Evolutionary conservation across 371 early-diverging fungal species (phyloP), one percentile per base, ranked within the genome.

Genomic region (Lichtheimia corymbifera): DNA sequence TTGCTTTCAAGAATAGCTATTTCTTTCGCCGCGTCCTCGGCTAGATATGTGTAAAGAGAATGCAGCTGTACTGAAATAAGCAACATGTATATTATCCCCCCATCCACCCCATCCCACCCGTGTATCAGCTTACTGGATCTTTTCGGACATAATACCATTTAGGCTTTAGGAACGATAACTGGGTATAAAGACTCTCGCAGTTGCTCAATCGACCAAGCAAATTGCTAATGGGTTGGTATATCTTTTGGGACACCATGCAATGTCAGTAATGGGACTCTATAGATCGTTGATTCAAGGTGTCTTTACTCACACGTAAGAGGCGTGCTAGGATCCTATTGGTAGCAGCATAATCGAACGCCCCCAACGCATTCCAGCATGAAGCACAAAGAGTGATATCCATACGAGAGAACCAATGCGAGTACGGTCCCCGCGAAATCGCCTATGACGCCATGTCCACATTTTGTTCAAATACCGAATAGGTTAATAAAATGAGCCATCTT

Each of bases 281-380:
- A 11, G 13, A 12, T 20, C 3, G 20, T 7, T 43, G 5, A 41
- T 57, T 14, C 35, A 35, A 35, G 35, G 24, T 57, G 30, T 28
- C 6, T 27, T 27, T 13, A 44, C 41, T 60, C 63, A 75, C 82
- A 66, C 80, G 76, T 27, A 63, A 65, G 24, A 79, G 53, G 45
- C 71, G 72, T n/a, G 79, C 49, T 14, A 71, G 62, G 15, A 80
- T 67, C 60, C 77, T 85, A 52, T 74, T 81, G 14, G 83, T 81
- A 40, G 83, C 80, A 47, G 55, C 68, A 72, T 82, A 85, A 62
- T 85, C 86, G 69, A 85, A 85, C 1, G 86, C 75, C 14, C 85
- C 85, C 14, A 85, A 41, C 35, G 85, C 85, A 57, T 79, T 80
- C 58, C 83, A 53, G 28, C 58, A 60, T 25, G 64, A 53, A 55